Percentiles rank a stretch among this genome's conserved stretches.
Conservation (phyloP, 2,329 filamentous ascomycete genomes). For the Penicillium carneum region DNA sequence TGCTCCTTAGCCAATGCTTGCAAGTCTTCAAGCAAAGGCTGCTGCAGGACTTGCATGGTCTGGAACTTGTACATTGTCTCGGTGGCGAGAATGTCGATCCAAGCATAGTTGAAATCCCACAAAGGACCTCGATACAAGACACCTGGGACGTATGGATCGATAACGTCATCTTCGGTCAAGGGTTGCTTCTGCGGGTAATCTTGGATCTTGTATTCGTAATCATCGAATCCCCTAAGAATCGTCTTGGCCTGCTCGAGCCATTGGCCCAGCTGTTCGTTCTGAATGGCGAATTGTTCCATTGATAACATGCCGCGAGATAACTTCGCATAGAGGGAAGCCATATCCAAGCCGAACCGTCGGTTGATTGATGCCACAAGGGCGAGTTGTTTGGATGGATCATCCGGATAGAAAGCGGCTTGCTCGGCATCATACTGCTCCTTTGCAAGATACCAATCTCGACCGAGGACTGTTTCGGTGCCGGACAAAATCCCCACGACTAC, state of each 20-base stretch:
- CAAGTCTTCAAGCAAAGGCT: conserved; percentile 62
- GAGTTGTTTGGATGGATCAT: conserved; percentile 70
- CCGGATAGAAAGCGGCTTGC: conserved; percentile 66
- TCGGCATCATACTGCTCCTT: conserved; percentile 69
- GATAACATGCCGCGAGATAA: conserved; percentile 70
- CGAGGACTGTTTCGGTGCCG: conserved; percentile 75
- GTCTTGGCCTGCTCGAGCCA: conserved; percentile 52
- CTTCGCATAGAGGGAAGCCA: conserved; percentile 77
- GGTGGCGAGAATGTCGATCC: conserved; percentile 79
- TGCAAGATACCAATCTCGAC: conserved; percentile 77
- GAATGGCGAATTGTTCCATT: conserved; percentile 68
- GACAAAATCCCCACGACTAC: conserved; percentile 83
- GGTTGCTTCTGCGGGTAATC: conserved; percentile 66
- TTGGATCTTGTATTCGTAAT: conserved; percentile 68
- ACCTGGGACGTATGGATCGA: conserved; percentile 74
- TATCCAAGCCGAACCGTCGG: conserved; percentile 78
- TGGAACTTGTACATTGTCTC: conserved; percentile 83
- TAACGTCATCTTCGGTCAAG: conserved; percentile 69
- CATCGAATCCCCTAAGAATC: conserved; percentile 68
- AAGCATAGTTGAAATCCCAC: conserved; percentile 76
- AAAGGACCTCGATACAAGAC: conserved; percentile 73
- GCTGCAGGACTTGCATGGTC: conserved; percentile 64
- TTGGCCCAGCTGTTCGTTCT: conserved; percentile 64
- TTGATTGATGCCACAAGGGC: conserved; percentile 71
- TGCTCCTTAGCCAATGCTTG: conserved; percentile 70